Evolutionary conservation across 495 filamentous ascomycete genomes (phyloP), one percentile per base, ranked within the genome.

Genomic region (Lentithecium fluviatile): DNA sequence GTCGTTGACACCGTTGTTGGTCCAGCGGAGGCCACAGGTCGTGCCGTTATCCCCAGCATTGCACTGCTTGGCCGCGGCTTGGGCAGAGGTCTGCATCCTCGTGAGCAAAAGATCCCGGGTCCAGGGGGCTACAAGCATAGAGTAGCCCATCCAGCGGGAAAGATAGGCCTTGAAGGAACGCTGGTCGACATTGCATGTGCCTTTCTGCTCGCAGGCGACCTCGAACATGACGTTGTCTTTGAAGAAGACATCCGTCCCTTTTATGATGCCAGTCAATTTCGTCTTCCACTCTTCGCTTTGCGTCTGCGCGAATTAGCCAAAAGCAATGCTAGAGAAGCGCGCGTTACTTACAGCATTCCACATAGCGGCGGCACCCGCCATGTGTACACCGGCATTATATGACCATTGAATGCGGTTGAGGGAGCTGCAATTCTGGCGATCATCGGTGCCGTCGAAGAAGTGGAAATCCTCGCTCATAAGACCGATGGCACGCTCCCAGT

Each of bases 91-190:
- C 52, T 73, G 65, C 11, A 93, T 70, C 50, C 82, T 78, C 0
- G 83, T 80, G 67, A 80, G 72, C 46, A 92, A 82, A 8, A 70
- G 61, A 32, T 80, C 75, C 45, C 69, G 72, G 10, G 82, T 86
- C 57, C 78, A 83, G 3, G 88, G 87, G 5, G 85, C 88, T 60
- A 91, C 78, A 56, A 84, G 83, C 10, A 83, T 76, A 36, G 82
- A 80, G 36, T 80, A 80, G 1, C 84, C 82, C 69, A 93, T 76
- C 87, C 85, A 90, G 7, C 83, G 83, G 37, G 84, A 74, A 17
- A 90, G 75, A 65, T 89, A 87, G 8, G 86, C 87, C 73, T 92
- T 93, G 79, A 90, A 91, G 43, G 79, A 82, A 52, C 78, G 78
- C 70, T 89, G 83, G 67, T 93, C 89, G 46, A 77, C 77, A 70